Evolutionary conservation across 768 basidiomycete species (phyloP).

Genomic region (Podaxis sp.): DNA sequence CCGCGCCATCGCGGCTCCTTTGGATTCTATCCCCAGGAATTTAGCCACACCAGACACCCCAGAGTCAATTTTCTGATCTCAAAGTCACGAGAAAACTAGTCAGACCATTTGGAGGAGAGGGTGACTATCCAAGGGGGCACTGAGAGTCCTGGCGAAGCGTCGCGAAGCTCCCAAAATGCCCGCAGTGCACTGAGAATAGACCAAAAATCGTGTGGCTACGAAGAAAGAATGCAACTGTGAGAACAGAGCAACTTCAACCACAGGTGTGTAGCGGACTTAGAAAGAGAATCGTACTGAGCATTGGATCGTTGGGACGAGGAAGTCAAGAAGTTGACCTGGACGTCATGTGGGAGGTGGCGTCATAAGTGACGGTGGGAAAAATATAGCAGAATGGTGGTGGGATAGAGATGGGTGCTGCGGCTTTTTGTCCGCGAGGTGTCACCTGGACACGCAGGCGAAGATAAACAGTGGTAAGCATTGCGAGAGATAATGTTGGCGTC

Average conservation of each 20-base stretch:
- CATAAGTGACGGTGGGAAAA: neutral
- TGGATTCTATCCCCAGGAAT: neutral
- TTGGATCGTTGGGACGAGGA: neutral
- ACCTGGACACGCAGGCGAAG: neutral
- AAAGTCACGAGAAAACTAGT: conserved; percentile 1
- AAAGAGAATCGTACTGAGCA: neutral
- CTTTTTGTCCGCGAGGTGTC: neutral
- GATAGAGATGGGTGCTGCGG: no score
- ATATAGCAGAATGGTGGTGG: neutral
- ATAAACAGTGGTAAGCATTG: neutral
- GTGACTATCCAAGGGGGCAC: neutral
- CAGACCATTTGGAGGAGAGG: neutral
- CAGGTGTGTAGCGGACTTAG: neutral
- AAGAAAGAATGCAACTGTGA: neutral
- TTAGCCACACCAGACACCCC: neutral
- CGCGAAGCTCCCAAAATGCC: neutral
- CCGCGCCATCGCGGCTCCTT: neutral
- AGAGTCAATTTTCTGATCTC: neutral
- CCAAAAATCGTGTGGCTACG: neutral
- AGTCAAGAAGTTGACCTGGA: neutral
- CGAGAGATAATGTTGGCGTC: neutral
- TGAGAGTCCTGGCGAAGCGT: neutral
- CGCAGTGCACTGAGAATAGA: neutral
- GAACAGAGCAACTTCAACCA: neutral
- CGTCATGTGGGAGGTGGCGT: neutral